phyloP scores from a whole-genome alignment of 129 eudicot species.

The Tagetes erecta region DNA sequence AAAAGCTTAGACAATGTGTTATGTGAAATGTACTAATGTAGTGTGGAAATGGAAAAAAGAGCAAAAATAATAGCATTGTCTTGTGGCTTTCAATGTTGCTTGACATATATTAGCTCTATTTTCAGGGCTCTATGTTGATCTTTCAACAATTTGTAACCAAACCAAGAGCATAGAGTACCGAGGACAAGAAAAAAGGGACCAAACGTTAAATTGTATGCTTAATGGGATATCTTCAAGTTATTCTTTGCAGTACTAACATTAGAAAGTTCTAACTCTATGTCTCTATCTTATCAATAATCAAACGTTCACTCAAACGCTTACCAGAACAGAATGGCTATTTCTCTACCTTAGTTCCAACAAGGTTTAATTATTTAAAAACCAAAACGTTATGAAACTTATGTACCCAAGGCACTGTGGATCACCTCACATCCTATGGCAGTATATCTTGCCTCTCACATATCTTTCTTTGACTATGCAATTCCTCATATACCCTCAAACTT shows the following conservation, averaged over 20 bases:
- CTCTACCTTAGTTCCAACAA: constrained; percentile 11
- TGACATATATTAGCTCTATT: neutral
- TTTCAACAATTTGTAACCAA: neutral
- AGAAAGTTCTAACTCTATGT: neutral
- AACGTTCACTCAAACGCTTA: constrained; percentile 9
- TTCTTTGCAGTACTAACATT: constrained; percentile 1
- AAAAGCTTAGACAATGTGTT: neutral
- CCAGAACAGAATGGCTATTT: constrained; percentile 14
- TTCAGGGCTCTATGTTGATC: constrained; percentile 11
- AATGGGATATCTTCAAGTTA: constrained; percentile 5
- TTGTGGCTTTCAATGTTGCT: constrained; percentile 13
- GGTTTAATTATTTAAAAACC: neutral
- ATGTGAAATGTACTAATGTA: neutral
- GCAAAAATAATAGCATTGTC: neutral
- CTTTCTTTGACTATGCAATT: constrained; percentile 15
- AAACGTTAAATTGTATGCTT: neutral
- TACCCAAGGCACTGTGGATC: constrained; percentile 3
- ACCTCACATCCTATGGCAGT: neutral
- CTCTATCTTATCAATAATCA: neutral
- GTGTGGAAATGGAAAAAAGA: constrained; percentile 4
- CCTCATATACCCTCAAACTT: constrained; percentile 10
- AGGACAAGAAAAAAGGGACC: neutral
- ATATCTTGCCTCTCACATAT: neutral
- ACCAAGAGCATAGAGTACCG: constrained; percentile 21
- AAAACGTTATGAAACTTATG: neutral